Percentiles rank a stretch among this genome's conserved stretches.
Evolutionary conservation across 345 rosid genomes (phyloP).

Genomic region (Eucalyptus marginata): DNA sequence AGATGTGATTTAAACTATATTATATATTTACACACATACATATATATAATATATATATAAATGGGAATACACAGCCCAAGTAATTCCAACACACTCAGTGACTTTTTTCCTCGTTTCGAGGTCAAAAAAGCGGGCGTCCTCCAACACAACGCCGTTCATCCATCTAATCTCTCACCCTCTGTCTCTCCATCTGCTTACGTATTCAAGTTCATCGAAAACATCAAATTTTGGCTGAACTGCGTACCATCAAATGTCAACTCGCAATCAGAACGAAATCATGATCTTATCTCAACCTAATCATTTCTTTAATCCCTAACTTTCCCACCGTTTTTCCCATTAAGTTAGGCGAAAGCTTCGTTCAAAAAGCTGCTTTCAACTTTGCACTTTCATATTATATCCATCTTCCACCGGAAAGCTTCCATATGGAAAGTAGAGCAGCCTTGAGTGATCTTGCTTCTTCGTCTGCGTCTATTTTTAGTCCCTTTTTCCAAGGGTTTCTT

Average conservation of each 20-base stretch:
- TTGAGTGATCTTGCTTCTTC: not conserved
- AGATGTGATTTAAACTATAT: not conserved
- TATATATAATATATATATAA: not conserved
- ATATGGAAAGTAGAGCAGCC: not conserved
- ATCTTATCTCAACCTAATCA: not conserved
- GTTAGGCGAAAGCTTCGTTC: constrained; percentile 2
- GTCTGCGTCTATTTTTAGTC: too few relatives aligned
- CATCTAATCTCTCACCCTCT: not conserved
- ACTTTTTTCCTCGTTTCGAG: not conserved
- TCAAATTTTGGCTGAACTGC: not conserved
- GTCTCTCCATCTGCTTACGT: not conserved
- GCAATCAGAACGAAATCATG: not conserved
- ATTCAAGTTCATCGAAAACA: not conserved
- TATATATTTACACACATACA: too few relatives aligned
- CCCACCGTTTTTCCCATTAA: not conserved
- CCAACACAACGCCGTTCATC: not conserved
- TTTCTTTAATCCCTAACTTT: not conserved
- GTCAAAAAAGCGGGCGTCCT: not conserved
- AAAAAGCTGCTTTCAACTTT: not conserved
- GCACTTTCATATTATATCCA: not conserved
- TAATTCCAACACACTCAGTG: not conserved
- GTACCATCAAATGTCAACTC: not conserved
- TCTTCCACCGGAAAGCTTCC: not conserved
- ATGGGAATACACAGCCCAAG: not conserved
- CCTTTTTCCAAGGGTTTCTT: not conserved